phyloP scores from a whole-genome alignment of 768 basidiomycete species.

The Mrakia frigida region DNA sequence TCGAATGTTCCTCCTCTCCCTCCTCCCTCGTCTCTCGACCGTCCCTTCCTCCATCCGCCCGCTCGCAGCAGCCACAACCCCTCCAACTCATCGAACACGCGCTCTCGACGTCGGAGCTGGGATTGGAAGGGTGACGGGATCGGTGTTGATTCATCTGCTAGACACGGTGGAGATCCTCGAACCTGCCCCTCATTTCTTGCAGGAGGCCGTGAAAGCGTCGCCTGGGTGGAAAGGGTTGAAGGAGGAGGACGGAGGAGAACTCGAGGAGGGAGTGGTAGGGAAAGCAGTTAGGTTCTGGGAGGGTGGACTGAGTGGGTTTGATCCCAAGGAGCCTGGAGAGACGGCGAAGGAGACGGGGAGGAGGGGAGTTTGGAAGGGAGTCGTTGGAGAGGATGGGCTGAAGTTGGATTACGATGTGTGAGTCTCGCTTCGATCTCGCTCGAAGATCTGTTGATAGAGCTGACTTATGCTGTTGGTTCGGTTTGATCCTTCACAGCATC shows the following conservation, averaged over 20 bases:
- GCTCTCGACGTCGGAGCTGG: conserved; percentile 91
- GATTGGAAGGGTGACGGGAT: conserved; percentile 82
- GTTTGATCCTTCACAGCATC: conserved; percentile 46
- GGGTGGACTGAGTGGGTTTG: conserved; percentile 38
- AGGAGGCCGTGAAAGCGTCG: conserved; percentile 14
- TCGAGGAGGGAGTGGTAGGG: conserved; percentile 45
- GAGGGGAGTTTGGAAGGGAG: conserved; percentile 61
- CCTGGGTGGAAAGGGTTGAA: conserved; percentile 41
- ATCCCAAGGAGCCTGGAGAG: conserved; percentile 54
- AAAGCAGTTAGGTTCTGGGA: conserved; percentile 27
- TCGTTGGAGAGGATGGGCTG: conserved; percentile 46
- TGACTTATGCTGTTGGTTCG: background rate
- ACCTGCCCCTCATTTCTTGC: conserved; percentile 66
- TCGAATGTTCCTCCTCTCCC: conserved; percentile 73
- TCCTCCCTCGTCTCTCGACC: conserved; percentile 71
- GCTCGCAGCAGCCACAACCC: conserved; percentile 34
- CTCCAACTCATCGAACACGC: conserved; percentile 52
- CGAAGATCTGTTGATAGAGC: background rate
- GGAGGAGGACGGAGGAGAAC: conserved; percentile 50
- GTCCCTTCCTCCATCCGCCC: conserved; percentile 67
- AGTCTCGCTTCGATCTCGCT: conserved; percentile 30
- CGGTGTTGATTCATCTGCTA: conserved; percentile 83
- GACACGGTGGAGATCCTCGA: conserved; percentile 84
- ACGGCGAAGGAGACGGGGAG: conserved; percentile 28
- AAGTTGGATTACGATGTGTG: conserved; percentile 66